A percentile compares a stretch with the other conserved stretches of the same genome.
phyloP scores from a whole-genome alignment of 352 stramenopile genomes.

The Pythium guiyangense region DNA sequence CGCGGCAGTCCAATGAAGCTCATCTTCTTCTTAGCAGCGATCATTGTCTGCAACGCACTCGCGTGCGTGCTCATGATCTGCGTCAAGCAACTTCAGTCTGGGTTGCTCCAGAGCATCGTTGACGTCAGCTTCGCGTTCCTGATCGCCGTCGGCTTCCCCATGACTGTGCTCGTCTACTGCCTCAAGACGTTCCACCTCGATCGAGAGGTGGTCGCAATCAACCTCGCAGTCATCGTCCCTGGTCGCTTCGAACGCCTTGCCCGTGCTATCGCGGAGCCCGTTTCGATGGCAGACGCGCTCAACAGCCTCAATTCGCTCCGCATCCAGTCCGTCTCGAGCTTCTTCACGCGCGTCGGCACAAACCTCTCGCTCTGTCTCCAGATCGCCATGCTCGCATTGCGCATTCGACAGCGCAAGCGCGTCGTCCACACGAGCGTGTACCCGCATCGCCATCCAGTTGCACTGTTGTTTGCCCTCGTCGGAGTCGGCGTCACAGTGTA shows the following conservation, averaged over 20 bases:
- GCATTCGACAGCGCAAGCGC: not conserved
- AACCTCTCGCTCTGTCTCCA: slow-evolving; percentile 21
- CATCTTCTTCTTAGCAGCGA: not conserved
- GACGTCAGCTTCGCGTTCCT: too few relatives aligned
- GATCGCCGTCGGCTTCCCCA: too few relatives aligned
- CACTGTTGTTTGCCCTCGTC: not conserved
- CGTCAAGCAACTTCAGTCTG: not conserved
- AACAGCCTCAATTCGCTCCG: too few relatives aligned
- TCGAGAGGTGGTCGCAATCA: slow-evolving; percentile 14
- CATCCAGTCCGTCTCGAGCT: too few relatives aligned
- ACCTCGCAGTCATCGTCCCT: slow-evolving; percentile 11
- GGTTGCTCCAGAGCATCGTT: too few relatives aligned
- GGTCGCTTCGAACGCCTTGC: slow-evolving; percentile 19
- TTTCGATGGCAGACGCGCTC: too few relatives aligned
- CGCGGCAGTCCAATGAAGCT: too few relatives aligned
- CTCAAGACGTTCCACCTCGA: slow-evolving; percentile 11
- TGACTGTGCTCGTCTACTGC: too few relatives aligned
- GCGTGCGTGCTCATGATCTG: not conserved
- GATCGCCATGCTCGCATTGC: slow-evolving; percentile 4
- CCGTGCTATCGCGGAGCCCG: too few relatives aligned
- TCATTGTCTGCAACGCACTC: not conserved
- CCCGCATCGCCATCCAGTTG: too few relatives aligned
- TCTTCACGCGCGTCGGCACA: too few relatives aligned
- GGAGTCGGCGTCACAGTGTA: not conserved
- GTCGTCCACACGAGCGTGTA: not conserved